Conservation (phyloP, 371 early-diverging fungal species). For the Mucor circinelloides region DNA sequence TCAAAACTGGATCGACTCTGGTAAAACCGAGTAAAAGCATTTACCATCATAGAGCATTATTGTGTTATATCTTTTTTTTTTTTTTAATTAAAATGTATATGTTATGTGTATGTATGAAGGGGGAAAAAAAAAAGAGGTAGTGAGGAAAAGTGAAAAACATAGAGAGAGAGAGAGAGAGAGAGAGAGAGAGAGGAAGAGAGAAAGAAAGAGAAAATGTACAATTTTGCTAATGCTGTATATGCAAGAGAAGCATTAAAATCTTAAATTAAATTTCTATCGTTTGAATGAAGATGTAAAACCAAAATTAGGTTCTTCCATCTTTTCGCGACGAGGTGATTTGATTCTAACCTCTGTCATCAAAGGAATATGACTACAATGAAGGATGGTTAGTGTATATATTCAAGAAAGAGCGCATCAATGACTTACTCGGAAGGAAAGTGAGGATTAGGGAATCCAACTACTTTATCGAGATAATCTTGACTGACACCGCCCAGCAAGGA, state of each 20-base stretch:
- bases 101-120: background rate
- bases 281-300: constrained; percentile 11
- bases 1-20: constrained; percentile 57
- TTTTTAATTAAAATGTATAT: background rate
- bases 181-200: background rate
- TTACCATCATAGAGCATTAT: background rate
- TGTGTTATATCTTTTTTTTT: too few species aligned
- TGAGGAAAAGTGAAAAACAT: too few species aligned
- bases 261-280: constrained; percentile 7
- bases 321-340: constrained; percentile 23
- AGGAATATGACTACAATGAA: constrained; percentile 49
- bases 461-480: constrained; percentile 71
- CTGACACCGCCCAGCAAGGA: constrained; percentile 88
- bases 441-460: constrained; percentile 94
- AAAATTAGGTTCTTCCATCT: constrained; percentile 21
- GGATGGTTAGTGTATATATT: constrained; percentile 3
- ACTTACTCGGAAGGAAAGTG: constrained; percentile 91
- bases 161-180: background rate
- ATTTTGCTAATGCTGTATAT: background rate
- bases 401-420: constrained; percentile 9
- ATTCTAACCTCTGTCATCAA: constrained; percentile 60
- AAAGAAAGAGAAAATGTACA: constrained; percentile 4
- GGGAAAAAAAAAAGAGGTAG: constrained; percentile 1
- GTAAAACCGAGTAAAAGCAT: constrained; percentile 23
- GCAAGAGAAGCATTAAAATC: background rate